Base-by-base conservation (phyloP, 768 basidiomycete genomes). In the Epithele typhae region DNA sequence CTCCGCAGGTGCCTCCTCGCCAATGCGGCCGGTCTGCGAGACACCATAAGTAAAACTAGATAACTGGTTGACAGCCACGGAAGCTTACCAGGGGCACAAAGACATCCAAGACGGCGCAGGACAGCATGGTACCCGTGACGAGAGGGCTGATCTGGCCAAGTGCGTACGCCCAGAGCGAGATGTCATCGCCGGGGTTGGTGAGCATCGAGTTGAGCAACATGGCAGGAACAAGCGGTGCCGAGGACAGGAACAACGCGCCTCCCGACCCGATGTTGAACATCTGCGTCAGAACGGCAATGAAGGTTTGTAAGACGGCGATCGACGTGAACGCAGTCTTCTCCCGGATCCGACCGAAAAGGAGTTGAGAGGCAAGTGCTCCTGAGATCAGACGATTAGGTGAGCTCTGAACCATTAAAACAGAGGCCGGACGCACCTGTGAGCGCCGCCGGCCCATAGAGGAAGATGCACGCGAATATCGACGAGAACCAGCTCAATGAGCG, bases 401-500 rank as follows among this genome's bases (percentile, higher is more conserved):
- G 25, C n/a, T 15, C 18, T 22, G 15, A 36, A 15, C n/a, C 25
- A 30, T 43, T 0, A 24, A 17, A 12, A 11, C 5, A n/a, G 15
- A 10, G 24, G 14, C 15, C 21, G 25, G 17, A 66, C 78, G 25
- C 53, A 85, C 91, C 91, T 12, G 87, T 67, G 12, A 91, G 58
- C 0, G 82, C 79, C 2, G 88, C 75, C 12, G 90, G 87, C 2
- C 75, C 87, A 58, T 90, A 98, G 18, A 96, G 64, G 18, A 74
- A 59, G 8, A 94, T 52, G 10, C 78, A 68, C 9, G 75, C 73
- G 54, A 82, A 75, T 51, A 89, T 88, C 34, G 72, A 76, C 14
- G 77, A 71, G 64, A 90, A 96, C 93, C 93, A 97, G 57, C 87
- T 87, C 78, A 95, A 78, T 0, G 79, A 74, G 63, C 78, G 84